Evolutionary conservation across 2,329 filamentous ascomycete species (phyloP).

Genomic region (Diaporthe caulivora): DNA sequence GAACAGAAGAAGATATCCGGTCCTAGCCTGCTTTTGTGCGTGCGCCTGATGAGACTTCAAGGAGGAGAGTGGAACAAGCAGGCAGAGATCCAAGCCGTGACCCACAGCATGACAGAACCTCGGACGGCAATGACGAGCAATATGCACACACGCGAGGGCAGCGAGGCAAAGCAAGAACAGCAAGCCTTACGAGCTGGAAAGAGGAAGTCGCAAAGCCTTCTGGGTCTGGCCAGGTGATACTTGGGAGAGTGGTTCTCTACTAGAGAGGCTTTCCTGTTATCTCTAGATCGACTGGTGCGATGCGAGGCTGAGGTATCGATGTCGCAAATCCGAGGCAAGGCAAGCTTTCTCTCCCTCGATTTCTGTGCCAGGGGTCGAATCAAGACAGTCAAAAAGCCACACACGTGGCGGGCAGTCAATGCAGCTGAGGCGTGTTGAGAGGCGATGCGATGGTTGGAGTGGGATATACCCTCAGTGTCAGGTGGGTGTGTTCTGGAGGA

Average conservation of each 20-base stretch:
- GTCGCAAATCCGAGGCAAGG: slow-evolving; percentile 12
- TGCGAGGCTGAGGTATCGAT: slow-evolving; percentile 7
- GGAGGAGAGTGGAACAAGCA: slow-evolving; percentile 35
- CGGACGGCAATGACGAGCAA: slow-evolving; percentile 13
- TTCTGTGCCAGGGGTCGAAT: background rate
- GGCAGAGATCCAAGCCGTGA: slow-evolving; percentile 37
- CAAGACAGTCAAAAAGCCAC: background rate
- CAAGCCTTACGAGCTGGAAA: background rate
- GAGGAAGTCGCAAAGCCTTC: background rate
- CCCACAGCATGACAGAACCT: slow-evolving; percentile 39
- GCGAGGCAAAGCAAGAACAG: slow-evolving; percentile 10
- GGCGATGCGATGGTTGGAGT: slow-evolving; percentile 5
- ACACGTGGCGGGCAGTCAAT: slow-evolving; percentile 33
- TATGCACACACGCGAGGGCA: slow-evolving; percentile 16
- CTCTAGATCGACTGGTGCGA: background rate
- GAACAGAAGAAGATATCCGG: background rate
- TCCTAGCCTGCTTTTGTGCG: slow-evolving; percentile 1
- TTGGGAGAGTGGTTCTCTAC: background rate
- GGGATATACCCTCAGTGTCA: background rate
- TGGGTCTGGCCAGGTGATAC: background rate
- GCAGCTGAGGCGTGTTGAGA: slow-evolving; percentile 16
- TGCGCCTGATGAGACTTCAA: slow-evolving; percentile 24
- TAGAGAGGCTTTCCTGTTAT: background rate
- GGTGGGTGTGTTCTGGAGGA: background rate
- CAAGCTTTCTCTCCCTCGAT: slow-evolving; percentile 1